Percentiles rank a stretch among this genome's conserved stretches.
phyloP scores from a whole-genome alignment of 129 eudicot genomes.

The Mikania micrantha region DNA sequence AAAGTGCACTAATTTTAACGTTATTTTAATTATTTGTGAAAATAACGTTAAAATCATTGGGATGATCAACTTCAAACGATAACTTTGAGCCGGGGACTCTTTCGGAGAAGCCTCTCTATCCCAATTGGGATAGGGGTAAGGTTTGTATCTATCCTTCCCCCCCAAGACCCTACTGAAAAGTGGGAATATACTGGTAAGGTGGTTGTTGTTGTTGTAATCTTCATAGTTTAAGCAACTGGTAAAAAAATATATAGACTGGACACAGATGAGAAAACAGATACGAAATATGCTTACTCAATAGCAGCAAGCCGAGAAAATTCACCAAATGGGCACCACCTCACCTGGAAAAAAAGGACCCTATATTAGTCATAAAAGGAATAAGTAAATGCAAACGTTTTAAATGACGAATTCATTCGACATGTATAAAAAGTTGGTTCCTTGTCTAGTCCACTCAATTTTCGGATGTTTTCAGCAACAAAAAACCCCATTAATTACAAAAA shows the following conservation, averaged over 20 bases:
- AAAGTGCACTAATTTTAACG: too few species aligned
- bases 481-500: neutral
- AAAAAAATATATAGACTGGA: neutral
- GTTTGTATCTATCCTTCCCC: too few species aligned
- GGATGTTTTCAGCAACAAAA: neutral
- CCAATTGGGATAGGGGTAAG: too few species aligned
- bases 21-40: too few species aligned
- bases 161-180: too few species aligned
- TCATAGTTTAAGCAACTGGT: neutral
- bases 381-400: neutral
- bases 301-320: conserved; percentile 74
- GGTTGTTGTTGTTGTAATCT: too few species aligned
- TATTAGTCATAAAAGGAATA: too few species aligned
- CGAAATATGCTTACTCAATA: conserved; percentile 64
- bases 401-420: neutral
- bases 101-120: too few species aligned
- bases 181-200: too few species aligned
- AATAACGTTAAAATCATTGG: too few species aligned
- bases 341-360: conserved; percentile 41
- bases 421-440: neutral
- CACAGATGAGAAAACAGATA: neutral
- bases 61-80: too few species aligned
- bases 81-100: too few species aligned
- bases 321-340: conserved; percentile 90
- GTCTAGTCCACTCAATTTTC: neutral